Evolutionary conservation across 1,284 basidiomycete species (phyloP).

Genomic region (Melampsora allii-populina): DNA sequence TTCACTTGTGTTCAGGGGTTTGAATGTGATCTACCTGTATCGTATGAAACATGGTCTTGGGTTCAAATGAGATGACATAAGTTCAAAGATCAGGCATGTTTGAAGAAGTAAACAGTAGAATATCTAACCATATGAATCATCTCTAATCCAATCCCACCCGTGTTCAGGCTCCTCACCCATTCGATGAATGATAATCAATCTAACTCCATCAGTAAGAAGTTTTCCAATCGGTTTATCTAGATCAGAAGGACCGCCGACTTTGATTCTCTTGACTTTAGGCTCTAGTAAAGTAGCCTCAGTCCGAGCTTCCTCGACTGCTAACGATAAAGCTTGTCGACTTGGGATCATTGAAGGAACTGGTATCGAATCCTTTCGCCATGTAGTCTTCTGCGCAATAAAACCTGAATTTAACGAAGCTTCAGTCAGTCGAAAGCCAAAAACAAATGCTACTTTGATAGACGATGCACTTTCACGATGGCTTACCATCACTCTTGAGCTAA

Average conservation of each 20-base stretch:
- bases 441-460: too few species aligned
- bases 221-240: conserved; percentile 21
- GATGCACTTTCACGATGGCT: not conserved
- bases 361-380: conserved; percentile 21
- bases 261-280: conserved; percentile 3
- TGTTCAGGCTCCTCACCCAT: conserved; percentile 25
- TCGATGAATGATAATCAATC: conserved; percentile 39
- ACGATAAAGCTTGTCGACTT: conserved; percentile 1
- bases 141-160: conserved; percentile 30
- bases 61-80: not conserved
- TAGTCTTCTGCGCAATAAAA: conserved; percentile 24
- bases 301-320: conserved; percentile 16
- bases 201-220: not conserved
- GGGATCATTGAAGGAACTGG: conserved; percentile 39
- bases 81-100: not conserved
- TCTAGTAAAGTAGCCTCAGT: not conserved
- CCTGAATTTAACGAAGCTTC: not conserved
- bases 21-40: not conserved
- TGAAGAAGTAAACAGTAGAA: not conserved
- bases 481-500: conserved; percentile 39
- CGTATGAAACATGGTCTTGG: conserved; percentile 25
- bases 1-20: not conserved
- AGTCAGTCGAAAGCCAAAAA: too few species aligned
- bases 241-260: conserved; percentile 7
- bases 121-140: conserved; percentile 26